Conservation (phyloP, 495 filamentous ascomycete species). For the Amniculicola lignicola region DNA sequence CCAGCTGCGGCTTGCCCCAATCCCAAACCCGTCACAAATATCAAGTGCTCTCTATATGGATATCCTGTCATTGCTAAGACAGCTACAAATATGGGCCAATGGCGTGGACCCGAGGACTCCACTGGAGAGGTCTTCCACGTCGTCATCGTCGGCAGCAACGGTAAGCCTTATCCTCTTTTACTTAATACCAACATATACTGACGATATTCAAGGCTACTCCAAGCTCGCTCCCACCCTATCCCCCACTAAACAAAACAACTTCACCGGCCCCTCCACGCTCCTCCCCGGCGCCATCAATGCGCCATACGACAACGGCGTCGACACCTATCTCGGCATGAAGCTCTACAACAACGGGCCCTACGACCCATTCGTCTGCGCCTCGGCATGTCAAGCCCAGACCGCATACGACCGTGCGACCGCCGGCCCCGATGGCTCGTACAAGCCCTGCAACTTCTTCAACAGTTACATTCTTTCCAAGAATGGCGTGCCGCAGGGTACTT, state of each 20-base stretch:
- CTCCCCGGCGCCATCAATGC: constrained; percentile 45
- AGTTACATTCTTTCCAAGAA: constrained; percentile 48
- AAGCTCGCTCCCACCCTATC: constrained; percentile 9
- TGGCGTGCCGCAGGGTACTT: constrained; percentile 35
- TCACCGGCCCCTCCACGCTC: constrained; percentile 26
- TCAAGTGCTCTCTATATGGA: constrained; percentile 26
- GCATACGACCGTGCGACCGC: constrained; percentile 32
- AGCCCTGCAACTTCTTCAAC: constrained; percentile 47
- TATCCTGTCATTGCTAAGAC: constrained; percentile 7
- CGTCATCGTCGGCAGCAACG: constrained; percentile 29
- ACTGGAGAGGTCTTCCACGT: constrained; percentile 19
- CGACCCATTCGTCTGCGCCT: constrained; percentile 44
- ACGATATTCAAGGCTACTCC: constrained; percentile 10
- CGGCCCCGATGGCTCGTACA: constrained; percentile 35
- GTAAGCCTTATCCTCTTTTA: constrained; percentile 1
- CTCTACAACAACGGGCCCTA: constrained; percentile 45
- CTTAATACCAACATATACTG: not conserved
- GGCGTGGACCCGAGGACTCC: constrained; percentile 12
- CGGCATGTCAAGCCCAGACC: constrained; percentile 45
- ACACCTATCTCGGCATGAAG: constrained; percentile 46
- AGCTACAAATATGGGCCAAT: constrained; percentile 27
- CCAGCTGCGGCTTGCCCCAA: constrained; percentile 13
- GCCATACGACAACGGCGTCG: constrained; percentile 24
- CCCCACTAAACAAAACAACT: constrained; percentile 34
- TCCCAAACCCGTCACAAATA: constrained; percentile 20